Evolutionary conservation across 2,329 filamentous ascomycete genomes (phyloP), one percentile per base, ranked within the genome.

Genomic region (Aspergillus aculeatinus): DNA sequence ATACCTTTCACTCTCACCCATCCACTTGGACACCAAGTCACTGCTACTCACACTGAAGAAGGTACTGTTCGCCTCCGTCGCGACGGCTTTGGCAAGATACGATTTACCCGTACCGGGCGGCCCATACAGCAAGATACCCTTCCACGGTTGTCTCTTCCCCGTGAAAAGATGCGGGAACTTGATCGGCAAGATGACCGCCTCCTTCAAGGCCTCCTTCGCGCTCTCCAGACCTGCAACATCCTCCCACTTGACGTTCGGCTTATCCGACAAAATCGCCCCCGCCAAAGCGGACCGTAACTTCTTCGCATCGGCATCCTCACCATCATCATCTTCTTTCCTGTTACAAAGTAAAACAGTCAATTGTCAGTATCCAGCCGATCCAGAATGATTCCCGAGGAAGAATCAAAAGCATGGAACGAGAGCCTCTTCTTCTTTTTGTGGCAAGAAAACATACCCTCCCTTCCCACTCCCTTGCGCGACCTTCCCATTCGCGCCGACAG

Each of bases 31-130:
- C 62, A 99, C 95, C 77, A 99, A 77, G 75, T 99, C 95, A 73
- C 92, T 96, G 83, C 91, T 96, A 79, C 91, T 96, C 67, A 99
- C 94, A 72, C 92, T 97, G 84, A 99, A 99, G 76, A 99, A 99
- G 3, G 95, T 98, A 78, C 93, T 97, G 78, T 99, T 98, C 60
- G 95, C 95, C 79, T 99, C 95, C 19, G 95, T 99, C 56, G 95
- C 95, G 54, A 99, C 94, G 2, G 95, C 95, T 78, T 98, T 99
- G 63, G 95, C 95, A 57, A 99, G 82, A 77, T 97, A 97, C 82
- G 90, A 95, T 82, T 99, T 99, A 80, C 95, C 95, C 5, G 95
- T 99, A 72, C 95, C 95, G 0, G 95, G 95, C 1, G 95, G 95
- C 0, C 95, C 95, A 73, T 98, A 99, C 21, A 99, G 83, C 75